Conservation (phyloP, 495 filamentous ascomycete genomes). For the Letharia columbiana region DNA sequence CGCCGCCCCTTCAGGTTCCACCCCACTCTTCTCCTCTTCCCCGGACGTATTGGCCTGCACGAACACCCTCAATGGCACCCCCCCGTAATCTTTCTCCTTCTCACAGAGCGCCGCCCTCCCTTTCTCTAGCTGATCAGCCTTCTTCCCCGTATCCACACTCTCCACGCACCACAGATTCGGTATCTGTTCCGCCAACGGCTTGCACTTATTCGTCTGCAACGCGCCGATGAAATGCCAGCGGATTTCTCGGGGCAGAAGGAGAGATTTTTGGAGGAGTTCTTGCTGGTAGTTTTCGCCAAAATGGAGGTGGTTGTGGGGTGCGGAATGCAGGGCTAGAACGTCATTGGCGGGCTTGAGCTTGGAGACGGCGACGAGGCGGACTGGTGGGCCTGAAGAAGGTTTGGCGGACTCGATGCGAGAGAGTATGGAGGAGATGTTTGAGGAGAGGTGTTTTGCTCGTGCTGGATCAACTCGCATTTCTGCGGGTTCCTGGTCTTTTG, state of each 20-base stretch:
- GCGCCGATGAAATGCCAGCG: slow-evolving; percentile 96
- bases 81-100: slow-evolving; percentile 21
- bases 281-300: slow-evolving; percentile 98
- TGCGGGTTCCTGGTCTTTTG: not conserved
- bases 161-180: slow-evolving; percentile 90
- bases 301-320: slow-evolving; percentile 53
- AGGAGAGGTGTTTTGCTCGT: slow-evolving; percentile 18
- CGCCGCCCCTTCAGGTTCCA: slow-evolving; percentile 53
- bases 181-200: slow-evolving; percentile 68
- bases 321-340: slow-evolving; percentile 69
- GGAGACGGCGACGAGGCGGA: slow-evolving; percentile 85
- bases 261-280: slow-evolving; percentile 80
- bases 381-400: not conserved
- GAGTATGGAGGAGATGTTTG: slow-evolving; percentile 17
- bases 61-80: slow-evolving; percentile 54
- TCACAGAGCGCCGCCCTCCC: slow-evolving; percentile 50
- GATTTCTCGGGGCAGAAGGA: slow-evolving; percentile 67
- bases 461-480: slow-evolving; percentile 21
- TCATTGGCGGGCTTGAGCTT: slow-evolving; percentile 89
- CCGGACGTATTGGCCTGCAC: slow-evolving; percentile 94
- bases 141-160: slow-evolving; percentile 79
- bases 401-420: slow-evolving; percentile 12
- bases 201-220: slow-evolving; percentile 87
- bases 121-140: slow-evolving; percentile 72
- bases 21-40: slow-evolving; percentile 76